Conservation (phyloP, 306 rosid genomes). For the Cucumis sativus region DNA sequence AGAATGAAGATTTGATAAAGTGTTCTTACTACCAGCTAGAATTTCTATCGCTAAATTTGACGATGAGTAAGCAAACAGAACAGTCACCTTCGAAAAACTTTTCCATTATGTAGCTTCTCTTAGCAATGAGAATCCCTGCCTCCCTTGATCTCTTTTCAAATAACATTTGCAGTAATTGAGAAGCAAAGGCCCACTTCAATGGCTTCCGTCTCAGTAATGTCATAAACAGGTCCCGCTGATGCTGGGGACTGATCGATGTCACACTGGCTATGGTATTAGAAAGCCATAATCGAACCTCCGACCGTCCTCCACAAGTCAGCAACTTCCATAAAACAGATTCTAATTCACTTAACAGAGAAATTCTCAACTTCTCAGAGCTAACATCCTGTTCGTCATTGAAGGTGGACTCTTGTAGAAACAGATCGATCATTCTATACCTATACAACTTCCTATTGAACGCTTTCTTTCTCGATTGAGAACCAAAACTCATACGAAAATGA, state of each 20-base stretch:
- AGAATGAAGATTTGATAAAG: neutral
- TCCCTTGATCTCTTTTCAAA: constrained; percentile 43
- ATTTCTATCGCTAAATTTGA: neutral
- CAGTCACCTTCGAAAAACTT: constrained; percentile 43
- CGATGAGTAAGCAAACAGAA: neutral
- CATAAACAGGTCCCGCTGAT: constrained; percentile 42
- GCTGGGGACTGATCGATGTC: constrained; percentile 23
- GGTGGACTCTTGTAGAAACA: constrained; percentile 45
- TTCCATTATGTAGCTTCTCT: constrained; percentile 34
- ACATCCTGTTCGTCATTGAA: constrained; percentile 22
- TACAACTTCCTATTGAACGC: neutral
- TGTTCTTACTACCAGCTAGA: neutral
- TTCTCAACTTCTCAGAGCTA: constrained; percentile 24
- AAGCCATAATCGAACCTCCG: constrained; percentile 80
- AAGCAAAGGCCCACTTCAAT: constrained; percentile 31
- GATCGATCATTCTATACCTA: constrained; percentile 28
- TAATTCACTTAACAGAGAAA: constrained; percentile 44
- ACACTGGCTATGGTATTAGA: constrained; percentile 45
- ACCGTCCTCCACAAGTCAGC: constrained; percentile 39
- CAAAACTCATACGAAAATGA: neutral
- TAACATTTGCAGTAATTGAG: constrained; percentile 59
- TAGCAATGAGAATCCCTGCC: constrained; percentile 43
- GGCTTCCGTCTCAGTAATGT: constrained; percentile 30
- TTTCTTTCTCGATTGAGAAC: neutral
- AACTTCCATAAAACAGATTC: constrained; percentile 47